Conservation (phyloP, 2,329 filamentous ascomycete genomes). For the Penicillium sp. region DNA sequence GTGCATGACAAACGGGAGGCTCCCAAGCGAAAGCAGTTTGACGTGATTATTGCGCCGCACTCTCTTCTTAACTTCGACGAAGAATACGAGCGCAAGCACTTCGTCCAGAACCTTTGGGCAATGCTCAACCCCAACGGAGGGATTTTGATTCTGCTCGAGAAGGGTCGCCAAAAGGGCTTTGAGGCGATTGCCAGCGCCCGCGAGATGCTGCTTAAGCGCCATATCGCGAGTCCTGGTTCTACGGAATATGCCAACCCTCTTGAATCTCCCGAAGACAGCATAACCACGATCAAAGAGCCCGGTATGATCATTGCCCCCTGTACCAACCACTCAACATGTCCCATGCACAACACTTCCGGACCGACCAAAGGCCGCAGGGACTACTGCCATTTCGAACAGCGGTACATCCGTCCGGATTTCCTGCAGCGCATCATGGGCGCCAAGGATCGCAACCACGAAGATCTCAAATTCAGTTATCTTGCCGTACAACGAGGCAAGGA, state of each 20-base stretch:
- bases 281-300: slow-evolving; percentile 48
- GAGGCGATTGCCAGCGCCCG: slow-evolving; percentile 86
- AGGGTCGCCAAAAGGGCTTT: slow-evolving; percentile 86
- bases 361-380: slow-evolving; percentile 74
- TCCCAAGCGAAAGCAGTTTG: slow-evolving; percentile 72
- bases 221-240: slow-evolving; percentile 62
- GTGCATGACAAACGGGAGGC: slow-evolving; percentile 57
- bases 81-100: slow-evolving; percentile 71
- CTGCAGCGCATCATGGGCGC: slow-evolving; percentile 71
- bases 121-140: slow-evolving; percentile 81
- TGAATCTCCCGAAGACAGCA: slow-evolving; percentile 28
- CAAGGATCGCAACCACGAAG: slow-evolving; percentile 75
- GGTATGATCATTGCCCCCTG: slow-evolving; percentile 67
- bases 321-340: slow-evolving; percentile 83
- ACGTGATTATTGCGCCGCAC: slow-evolving; percentile 87
- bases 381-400: slow-evolving; percentile 86
- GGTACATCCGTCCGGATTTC: slow-evolving; percentile 80
- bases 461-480: slow-evolving; percentile 86
- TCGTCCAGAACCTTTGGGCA: slow-evolving; percentile 86
- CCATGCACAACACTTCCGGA: slow-evolving; percentile 77
- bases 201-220: slow-evolving; percentile 71
- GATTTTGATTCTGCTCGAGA: slow-evolving; percentile 82
- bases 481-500: slow-evolving; percentile 76
- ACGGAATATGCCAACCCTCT: slow-evolving; percentile 41
- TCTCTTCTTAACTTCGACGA: slow-evolving; percentile 73